Base-by-base conservation (phyloP, 2,329 filamentous ascomycete genomes). In the Trichophyton rubrum region DNA sequence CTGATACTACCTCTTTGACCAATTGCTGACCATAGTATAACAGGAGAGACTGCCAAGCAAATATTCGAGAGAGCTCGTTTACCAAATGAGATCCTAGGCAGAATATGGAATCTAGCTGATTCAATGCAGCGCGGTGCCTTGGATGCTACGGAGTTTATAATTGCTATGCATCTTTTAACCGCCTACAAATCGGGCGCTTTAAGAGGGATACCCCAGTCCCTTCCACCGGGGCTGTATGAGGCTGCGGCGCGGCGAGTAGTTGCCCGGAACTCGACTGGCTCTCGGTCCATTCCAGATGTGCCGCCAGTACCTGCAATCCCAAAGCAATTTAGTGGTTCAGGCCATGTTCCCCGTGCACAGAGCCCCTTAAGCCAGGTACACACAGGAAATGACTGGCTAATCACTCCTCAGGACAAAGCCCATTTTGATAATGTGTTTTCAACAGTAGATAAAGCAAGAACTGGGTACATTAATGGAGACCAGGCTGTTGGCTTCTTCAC, bases 101-200 rank as follows among this genome's bases (percentile, higher is more conserved):
- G 88, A 66, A 96, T 99, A 77, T 99, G 93, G 93, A 90, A 88
- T 68, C 81, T 99, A 63, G 88, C 91, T 22, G 93, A 99, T 72
- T 93, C 90, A 0, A 91, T 96, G 74, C 90, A 96, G 75, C 85
- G 91, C 59, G 93, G 93, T 58, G 85, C 87, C 35, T 80, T 99
- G 40, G 88, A 91, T 61, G 81, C 86, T 67, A 92, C 90, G 13
- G 93, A 97, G 68, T 99, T 99, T 72, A 88, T 96, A 70, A 95
- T 99, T 69, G 93, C 93, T 53, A 99, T 99, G 93, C 93, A 99
- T 73, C 79, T 99, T 63, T 80, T 99, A 64, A 92, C 90, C 13
- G 96, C 90, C 11, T 90, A 89, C 76, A 96, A 95, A 78, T 87
- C 85, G 11, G 88, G 90, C 22, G 80, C 85, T 33, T 81, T 99